phyloP scores from a whole-genome alignment of 1,284 basidiomycete species.

The Rhodofomes roseus region DNA sequence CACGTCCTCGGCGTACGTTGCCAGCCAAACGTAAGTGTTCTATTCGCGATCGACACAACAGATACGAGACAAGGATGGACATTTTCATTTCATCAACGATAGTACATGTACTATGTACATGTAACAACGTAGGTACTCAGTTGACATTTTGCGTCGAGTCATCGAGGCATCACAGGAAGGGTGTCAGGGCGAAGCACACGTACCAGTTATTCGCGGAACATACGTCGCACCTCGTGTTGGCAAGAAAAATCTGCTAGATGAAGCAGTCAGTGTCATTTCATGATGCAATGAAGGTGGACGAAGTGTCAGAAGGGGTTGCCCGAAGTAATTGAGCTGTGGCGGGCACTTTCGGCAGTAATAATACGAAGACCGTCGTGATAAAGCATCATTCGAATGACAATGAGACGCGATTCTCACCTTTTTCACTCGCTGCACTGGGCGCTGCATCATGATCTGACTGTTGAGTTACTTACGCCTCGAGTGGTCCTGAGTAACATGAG shows the following conservation, averaged over 20 bases:
- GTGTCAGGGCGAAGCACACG: background rate
- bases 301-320: constrained; percentile 71
- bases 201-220: background rate
- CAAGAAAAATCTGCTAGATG: background rate
- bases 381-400: constrained; percentile 42
- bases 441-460: background rate
- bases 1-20: no score
- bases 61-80: no score
- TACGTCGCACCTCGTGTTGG: no score
- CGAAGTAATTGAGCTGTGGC: constrained; percentile 79
- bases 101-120: no score
- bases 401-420: background rate
- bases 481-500: background rate
- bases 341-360: constrained; percentile 79
- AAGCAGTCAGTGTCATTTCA: constrained; percentile 1
- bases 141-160: constrained; percentile 52
- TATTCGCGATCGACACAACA: no score
- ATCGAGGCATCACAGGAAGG: constrained; percentile 24
- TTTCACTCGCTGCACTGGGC: constrained; percentile 1
- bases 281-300: background rate
- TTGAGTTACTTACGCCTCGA: background rate
- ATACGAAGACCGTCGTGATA: constrained; percentile 91
- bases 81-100: no score
- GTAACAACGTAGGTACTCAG: no score
- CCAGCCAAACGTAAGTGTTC: no score